Conservation (phyloP, 306 rosid species). For the Fragaria ananassa region DNA sequence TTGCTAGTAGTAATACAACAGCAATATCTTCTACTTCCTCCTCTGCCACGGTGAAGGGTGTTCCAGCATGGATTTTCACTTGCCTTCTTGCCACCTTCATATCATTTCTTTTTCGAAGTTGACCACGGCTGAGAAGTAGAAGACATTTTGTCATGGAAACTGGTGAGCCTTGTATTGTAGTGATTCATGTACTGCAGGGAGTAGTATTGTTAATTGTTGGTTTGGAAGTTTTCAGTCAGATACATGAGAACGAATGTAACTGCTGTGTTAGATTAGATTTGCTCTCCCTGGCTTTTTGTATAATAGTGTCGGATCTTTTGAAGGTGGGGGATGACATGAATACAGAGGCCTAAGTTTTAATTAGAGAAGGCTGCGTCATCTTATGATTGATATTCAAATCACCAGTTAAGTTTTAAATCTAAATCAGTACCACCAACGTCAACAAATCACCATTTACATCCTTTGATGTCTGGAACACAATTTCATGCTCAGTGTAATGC, state of each 20-base stretch:
- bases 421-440: not conserved
- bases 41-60: slow-evolving; percentile 20
- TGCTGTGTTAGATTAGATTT: slow-evolving; percentile 20
- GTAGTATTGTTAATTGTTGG: not conserved
- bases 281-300: slow-evolving; percentile 35
- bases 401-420: not conserved
- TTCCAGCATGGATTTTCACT: slow-evolving; percentile 31
- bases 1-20: slow-evolving; percentile 55
- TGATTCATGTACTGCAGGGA: not conserved
- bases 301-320: slow-evolving; percentile 16
- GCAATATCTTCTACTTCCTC: slow-evolving; percentile 69
- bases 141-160: slow-evolving; percentile 33
- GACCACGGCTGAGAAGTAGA: slow-evolving; percentile 31
- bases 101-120: slow-evolving; percentile 27
- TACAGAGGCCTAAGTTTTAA: not conserved
- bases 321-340: not conserved
- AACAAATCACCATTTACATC: not conserved
- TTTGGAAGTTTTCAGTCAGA: slow-evolving; percentile 20
- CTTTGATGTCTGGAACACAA: not conserved
- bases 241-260: slow-evolving; percentile 11
- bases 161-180: not conserved
- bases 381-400: not conserved
- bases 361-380: not conserved
- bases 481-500: too few relatives aligned
- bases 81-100: slow-evolving; percentile 35